phyloP scores from a whole-genome alignment of 768 basidiomycete genomes.

The Cystobasidium onofrii region DNA sequence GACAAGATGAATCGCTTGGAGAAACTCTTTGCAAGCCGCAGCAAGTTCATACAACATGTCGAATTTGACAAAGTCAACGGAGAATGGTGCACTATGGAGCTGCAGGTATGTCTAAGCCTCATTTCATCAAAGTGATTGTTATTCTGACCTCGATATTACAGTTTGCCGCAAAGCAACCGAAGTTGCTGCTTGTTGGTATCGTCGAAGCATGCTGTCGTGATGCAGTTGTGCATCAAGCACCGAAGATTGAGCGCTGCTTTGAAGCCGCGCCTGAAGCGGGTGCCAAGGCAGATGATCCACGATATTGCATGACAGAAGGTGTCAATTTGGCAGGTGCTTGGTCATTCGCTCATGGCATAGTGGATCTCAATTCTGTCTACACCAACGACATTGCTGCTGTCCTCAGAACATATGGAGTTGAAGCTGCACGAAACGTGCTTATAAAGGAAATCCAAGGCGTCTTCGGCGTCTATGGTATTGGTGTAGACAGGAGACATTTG shows the following conservation, averaged over 20 bases:
- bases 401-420: constrained; percentile 86
- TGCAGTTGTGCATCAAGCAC: constrained; percentile 80
- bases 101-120: constrained; percentile 65
- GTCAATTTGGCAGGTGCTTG: constrained; percentile 87
- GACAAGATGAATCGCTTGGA: constrained; percentile 39
- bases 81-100: constrained; percentile 62
- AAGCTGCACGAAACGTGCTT: constrained; percentile 86
- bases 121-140: no score
- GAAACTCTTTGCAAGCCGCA: constrained; percentile 49
- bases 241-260: constrained; percentile 80
- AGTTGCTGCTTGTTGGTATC: constrained; percentile 85
- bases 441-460: constrained; percentile 83
- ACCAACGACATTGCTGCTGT: constrained; percentile 94
- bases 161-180: constrained; percentile 82
- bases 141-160: no score
- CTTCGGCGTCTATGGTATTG: constrained; percentile 90
- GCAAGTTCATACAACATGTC: constrained; percentile 61
- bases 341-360: constrained; percentile 52
- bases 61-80: constrained; percentile 44
- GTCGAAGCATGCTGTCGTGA: constrained; percentile 76
- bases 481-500: constrained; percentile 84
- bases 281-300: constrained; percentile 49
- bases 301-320: constrained; percentile 68
- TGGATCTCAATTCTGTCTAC: constrained; percentile 72
- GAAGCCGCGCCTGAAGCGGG: constrained; percentile 56